Base-by-base conservation (phyloP, 2,329 filamentous ascomycete species). In the Penicillium sp. region DNA sequence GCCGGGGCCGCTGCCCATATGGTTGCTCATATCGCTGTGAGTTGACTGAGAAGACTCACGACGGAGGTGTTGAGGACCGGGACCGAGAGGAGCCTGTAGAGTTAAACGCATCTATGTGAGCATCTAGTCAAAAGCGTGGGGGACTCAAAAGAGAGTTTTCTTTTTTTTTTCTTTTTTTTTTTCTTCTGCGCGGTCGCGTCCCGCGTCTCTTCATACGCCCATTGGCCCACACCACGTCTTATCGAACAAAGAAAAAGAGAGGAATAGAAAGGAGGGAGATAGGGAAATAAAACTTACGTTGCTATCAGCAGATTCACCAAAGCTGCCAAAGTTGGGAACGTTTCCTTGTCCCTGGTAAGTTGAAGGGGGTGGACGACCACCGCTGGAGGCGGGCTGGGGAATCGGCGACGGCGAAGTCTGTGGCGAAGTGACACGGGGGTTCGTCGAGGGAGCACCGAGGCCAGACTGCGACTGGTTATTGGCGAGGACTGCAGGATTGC, bases 321-420 rank as follows among this genome's bases (percentile, higher is more conserved):
- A 87, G 76, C 89, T 92, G 62, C 92, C 92, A 79, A 96, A 97
- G 65, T 80, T 84, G 48, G 90, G 84, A 73, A 88, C 87, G 68
- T 86, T 87, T 51, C 84, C 84, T 63, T 88, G 86, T 61, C 87
- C 87, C 63, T 87, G 82, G 61, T 91, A 83, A 60, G 84, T 84
- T 29, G 91, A 88, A 40, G 92, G 91, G 65, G 92, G 92, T 64
- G 92, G 92, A 67, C 91, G 81, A 51, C 87, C 91, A 65, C 92
- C 91, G 68, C 92, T 94, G 29, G 88, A 87, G 51, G 88, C 85
- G 48, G 92, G 91, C 74, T 93, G 90, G 28, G 94, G 93, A 65
- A 97, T 97, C 4, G 94, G 94, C 37, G 91, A 93, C 3, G 94
- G 94, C 42, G 93, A 97, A 64, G 89, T 88, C 45, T 90, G 87